Conservation (phyloP, 768 basidiomycete species). For the Phylloporus arenicola region DNA sequence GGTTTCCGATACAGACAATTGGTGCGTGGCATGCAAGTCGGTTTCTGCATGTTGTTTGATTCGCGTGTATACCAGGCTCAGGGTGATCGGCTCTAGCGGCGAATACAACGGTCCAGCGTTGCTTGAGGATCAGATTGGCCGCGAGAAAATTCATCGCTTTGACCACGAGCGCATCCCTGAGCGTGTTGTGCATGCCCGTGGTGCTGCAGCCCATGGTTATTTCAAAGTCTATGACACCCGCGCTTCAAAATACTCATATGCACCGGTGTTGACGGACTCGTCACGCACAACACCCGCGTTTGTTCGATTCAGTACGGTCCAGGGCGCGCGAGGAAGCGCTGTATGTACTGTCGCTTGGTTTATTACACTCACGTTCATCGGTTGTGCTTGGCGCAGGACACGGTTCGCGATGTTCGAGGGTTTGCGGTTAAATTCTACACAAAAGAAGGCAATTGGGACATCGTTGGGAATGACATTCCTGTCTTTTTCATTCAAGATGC, state of each 20-base stretch:
- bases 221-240: slow-evolving; percentile 70
- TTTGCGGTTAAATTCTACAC: slow-evolving; percentile 86
- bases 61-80: slow-evolving; percentile 41
- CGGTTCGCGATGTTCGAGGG: slow-evolving; percentile 80
- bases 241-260: slow-evolving; percentile 66
- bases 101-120: slow-evolving; percentile 58
- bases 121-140: slow-evolving; percentile 71
- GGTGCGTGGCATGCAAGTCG: slow-evolving; percentile 32
- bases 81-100: slow-evolving; percentile 38
- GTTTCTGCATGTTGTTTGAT: slow-evolving; percentile 4
- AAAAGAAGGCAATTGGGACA: slow-evolving; percentile 79
- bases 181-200: slow-evolving; percentile 69
- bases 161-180: slow-evolving; percentile 90
- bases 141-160: slow-evolving; percentile 74
- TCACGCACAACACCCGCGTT: slow-evolving; percentile 71
- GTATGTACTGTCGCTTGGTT: slow-evolving; percentile 36
- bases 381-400: slow-evolving; percentile 40
- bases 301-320: slow-evolving; percentile 82
- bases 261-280: slow-evolving; percentile 68
- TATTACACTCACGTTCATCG: not conserved
- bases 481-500: slow-evolving; percentile 80
- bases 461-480: slow-evolving; percentile 81
- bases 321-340: slow-evolving; percentile 76
- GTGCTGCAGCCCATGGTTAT: slow-evolving; percentile 75
- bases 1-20: slow-evolving; percentile 59